Evolutionary conservation across 2,329 filamentous ascomycete genomes (phyloP).

Genomic region (Moelleriella libera): DNA sequence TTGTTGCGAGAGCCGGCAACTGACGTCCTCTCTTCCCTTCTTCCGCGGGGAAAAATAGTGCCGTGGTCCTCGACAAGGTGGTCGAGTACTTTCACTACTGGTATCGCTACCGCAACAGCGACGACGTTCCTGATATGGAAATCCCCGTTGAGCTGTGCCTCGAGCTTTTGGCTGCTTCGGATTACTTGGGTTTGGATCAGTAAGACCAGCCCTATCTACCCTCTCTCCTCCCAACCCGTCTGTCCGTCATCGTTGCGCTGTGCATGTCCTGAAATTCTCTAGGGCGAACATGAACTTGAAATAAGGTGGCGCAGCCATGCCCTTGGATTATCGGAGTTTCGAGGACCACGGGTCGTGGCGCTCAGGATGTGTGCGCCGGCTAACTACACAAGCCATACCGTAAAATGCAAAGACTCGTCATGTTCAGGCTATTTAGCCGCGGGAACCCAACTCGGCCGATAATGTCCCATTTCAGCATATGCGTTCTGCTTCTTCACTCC

Average conservation of each 20-base stretch:
- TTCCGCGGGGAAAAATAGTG: conserved; percentile 30
- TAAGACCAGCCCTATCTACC: conserved; percentile 13
- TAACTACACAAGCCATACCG: no score
- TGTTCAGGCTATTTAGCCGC: background rate
- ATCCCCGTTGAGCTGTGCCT: conserved; percentile 67
- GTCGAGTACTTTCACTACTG: conserved; percentile 77
- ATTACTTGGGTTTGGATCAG: conserved; percentile 58
- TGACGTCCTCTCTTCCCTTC: conserved; percentile 4
- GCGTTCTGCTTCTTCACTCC: conserved; percentile 30
- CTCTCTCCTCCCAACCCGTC: background rate
- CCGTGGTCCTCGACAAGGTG: conserved; percentile 63
- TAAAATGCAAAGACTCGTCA: background rate
- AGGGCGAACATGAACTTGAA: conserved; percentile 24
- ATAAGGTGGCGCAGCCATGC: conserved; percentile 7
- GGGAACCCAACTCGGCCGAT: background rate
- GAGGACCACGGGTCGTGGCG: no score
- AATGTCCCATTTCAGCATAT: conserved; percentile 37
- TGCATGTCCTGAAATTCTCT: background rate
- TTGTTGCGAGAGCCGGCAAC: conserved; percentile 1
- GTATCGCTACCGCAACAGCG: conserved; percentile 54
- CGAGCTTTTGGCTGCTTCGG: conserved; percentile 63
- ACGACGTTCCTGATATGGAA: conserved; percentile 68
- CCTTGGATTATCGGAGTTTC: no score
- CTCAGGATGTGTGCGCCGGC: no score
- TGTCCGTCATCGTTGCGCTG: no score